phyloP scores from a whole-genome alignment of 2,329 filamentous ascomycete species.

The Aspergillus nomiae region DNA sequence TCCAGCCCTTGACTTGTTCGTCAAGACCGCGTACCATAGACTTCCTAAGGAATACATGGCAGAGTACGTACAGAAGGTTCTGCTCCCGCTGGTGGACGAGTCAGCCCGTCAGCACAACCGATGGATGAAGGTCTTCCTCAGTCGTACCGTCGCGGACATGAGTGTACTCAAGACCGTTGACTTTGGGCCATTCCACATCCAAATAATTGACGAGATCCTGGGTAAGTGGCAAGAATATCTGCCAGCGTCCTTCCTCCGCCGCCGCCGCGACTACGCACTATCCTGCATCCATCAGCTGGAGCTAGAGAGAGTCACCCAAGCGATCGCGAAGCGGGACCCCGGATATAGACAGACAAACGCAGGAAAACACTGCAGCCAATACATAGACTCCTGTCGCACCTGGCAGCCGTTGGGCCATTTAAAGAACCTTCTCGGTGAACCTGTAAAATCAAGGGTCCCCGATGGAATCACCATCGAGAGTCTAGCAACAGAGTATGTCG shows the following conservation, averaged over 20 bases:
- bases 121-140: conserved; percentile 25
- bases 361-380: not conserved
- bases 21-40: not conserved
- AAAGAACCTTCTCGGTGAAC: not conserved
- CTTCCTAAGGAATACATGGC: conserved; percentile 10
- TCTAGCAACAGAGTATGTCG: not conserved
- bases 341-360: not conserved
- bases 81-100: conserved; percentile 21
- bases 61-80: conserved; percentile 15
- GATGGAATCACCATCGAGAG: not conserved
- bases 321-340: not conserved
- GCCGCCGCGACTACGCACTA: conserved; percentile 17
- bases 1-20: conserved; percentile 15
- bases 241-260: conserved; percentile 15
- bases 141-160: not conserved
- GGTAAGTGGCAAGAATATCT: conserved; percentile 17
- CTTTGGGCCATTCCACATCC: conserved; percentile 21
- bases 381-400: not conserved
- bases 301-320: conserved; percentile 8
- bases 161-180: not conserved
- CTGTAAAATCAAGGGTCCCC: not conserved
- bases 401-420: not conserved
- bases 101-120: conserved; percentile 20
- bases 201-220: conserved; percentile 7
- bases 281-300: conserved; percentile 11